A percentile compares a stretch with the other conserved stretches of the same genome.
These are phyloP conservation scores for Aureobasidium melanogenum DNA, from an alignment of 2,329 filamentous ascomycete genomes.

Conservation along the genomic window DNA sequence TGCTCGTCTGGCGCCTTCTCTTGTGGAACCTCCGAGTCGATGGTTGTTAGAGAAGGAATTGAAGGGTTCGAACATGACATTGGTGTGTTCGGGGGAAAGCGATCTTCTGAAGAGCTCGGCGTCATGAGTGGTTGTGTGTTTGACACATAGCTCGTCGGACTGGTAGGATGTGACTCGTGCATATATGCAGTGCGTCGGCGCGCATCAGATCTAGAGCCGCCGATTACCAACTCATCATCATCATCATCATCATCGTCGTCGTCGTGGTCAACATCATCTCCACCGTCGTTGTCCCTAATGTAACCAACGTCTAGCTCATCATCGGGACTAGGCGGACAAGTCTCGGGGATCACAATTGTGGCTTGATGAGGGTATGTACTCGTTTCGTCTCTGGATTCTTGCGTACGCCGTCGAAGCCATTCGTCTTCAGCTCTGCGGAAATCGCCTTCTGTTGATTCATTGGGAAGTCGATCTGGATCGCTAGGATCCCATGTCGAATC, in stretches of 20 bases:
- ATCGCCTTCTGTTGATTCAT: constrained; percentile 24
- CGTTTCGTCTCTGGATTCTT: constrained; percentile 25
- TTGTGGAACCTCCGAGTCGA: constrained; percentile 26
- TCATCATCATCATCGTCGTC: neutral
- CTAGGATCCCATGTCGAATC: neutral
- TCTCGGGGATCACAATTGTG: constrained; percentile 18
- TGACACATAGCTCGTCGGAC: constrained; percentile 26
- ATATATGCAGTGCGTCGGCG: neutral
- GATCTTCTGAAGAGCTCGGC: constrained; percentile 16
- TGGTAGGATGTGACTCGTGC: constrained; percentile 23
- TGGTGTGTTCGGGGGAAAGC: constrained; percentile 37
- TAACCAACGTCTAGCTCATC: constrained; percentile 34
- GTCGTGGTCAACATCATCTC: neutral
- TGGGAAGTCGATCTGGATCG: constrained; percentile 17
- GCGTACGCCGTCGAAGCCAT: constrained; percentile 24
- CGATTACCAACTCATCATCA: neutral
- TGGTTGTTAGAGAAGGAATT: constrained; percentile 42
- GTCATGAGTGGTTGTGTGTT: constrained; percentile 13
- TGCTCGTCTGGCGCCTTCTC: neutral
- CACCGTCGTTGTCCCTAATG: neutral
- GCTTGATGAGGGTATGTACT: constrained; percentile 19
- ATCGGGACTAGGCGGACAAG: constrained; percentile 41
- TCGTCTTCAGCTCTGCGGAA: constrained; percentile 27
- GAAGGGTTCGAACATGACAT: constrained; percentile 43
- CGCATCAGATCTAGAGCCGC: neutral